A percentile compares a stretch with the other conserved stretches of the same genome.
Evolutionary conservation across 1,284 basidiomycete species (phyloP).

Genomic region (Athelia sp.): DNA sequence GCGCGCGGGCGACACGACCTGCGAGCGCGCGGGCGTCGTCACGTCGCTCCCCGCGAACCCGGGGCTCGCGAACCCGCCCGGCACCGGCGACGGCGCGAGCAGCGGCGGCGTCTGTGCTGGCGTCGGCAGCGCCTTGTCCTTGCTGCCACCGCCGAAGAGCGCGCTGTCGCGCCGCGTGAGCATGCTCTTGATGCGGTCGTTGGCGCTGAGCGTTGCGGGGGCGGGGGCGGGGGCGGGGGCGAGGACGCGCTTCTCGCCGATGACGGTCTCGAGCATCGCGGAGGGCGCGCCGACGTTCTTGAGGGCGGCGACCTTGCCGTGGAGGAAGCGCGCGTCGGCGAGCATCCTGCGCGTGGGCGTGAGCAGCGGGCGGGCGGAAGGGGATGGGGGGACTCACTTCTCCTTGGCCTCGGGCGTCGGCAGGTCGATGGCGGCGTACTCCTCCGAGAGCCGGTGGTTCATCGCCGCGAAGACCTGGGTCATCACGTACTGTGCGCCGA

Average conservation of each 20-base stretch:
- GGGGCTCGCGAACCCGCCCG: not conserved
- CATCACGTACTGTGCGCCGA: conserved; percentile 71
- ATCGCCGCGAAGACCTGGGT: conserved; percentile 89
- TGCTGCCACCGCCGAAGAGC: too few relatives aligned
- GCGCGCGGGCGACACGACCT: not conserved
- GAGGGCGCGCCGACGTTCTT: conserved; percentile 66
- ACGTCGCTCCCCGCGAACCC: too few relatives aligned
- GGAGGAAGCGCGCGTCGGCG: conserved; percentile 73
- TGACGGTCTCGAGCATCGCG: conserved; percentile 76
- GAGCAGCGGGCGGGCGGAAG: conserved; percentile 7
- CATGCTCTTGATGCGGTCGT: conserved; percentile 38
- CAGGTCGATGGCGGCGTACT: conserved; percentile 77
- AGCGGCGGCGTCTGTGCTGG: conserved; percentile 15
- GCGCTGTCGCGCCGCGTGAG: conserved; percentile 27
- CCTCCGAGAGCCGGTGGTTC: conserved; percentile 82
- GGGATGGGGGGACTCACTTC: conserved; percentile 43
- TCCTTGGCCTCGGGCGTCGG: conserved; percentile 79
- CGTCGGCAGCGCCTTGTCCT: conserved; percentile 34
- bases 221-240: conserved; percentile 2
- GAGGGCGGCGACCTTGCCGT: conserved; percentile 67
- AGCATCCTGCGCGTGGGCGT: conserved; percentile 48
- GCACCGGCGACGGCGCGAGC: not conserved
- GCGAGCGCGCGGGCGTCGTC: conserved; percentile 4
- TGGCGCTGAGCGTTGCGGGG: conserved; percentile 21
- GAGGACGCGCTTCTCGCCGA: conserved; percentile 58